Conservation (phyloP, 2,329 filamentous ascomycete genomes). For the Cladosporium cucumerinum region DNA sequence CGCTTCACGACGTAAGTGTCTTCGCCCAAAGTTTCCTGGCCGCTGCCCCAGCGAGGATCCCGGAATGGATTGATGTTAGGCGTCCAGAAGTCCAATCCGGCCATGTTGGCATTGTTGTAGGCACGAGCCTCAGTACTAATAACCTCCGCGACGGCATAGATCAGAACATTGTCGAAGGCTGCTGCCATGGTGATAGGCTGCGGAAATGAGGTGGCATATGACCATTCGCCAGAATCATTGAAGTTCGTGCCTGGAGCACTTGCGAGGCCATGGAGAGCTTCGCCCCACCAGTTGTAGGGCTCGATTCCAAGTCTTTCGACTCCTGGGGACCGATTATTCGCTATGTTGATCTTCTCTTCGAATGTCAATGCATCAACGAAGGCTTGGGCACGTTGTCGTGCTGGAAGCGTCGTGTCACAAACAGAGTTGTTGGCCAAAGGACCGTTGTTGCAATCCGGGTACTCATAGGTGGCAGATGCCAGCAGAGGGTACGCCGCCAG, state of each 20-base stretch:
- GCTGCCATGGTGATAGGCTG: constrained; percentile 61
- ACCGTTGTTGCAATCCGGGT: constrained; percentile 49
- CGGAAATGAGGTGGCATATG: constrained; percentile 63
- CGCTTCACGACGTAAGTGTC: constrained; percentile 9
- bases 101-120: constrained; percentile 59
- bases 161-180: constrained; percentile 61
- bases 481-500: neutral
- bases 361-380: constrained; percentile 48
- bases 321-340: constrained; percentile 48
- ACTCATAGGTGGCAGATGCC: constrained; percentile 8
- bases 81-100: constrained; percentile 60
- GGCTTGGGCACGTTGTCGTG: constrained; percentile 37
- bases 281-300: constrained; percentile 60
- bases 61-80: constrained; percentile 58
- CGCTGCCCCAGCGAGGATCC: constrained; percentile 12
- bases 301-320: constrained; percentile 56
- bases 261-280: constrained; percentile 62
- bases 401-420: constrained; percentile 45
- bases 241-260: constrained; percentile 54
- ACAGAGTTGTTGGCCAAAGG: constrained; percentile 49
- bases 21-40: constrained; percentile 10
- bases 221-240: constrained; percentile 50
- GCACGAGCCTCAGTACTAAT: constrained; percentile 61
- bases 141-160: constrained; percentile 54
- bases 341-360: constrained; percentile 45